Evolutionary conservation across 1,284 basidiomycete genomes (phyloP), one percentile per base, ranked within the genome.

Genomic region (Rhizopogon hawkerae): DNA sequence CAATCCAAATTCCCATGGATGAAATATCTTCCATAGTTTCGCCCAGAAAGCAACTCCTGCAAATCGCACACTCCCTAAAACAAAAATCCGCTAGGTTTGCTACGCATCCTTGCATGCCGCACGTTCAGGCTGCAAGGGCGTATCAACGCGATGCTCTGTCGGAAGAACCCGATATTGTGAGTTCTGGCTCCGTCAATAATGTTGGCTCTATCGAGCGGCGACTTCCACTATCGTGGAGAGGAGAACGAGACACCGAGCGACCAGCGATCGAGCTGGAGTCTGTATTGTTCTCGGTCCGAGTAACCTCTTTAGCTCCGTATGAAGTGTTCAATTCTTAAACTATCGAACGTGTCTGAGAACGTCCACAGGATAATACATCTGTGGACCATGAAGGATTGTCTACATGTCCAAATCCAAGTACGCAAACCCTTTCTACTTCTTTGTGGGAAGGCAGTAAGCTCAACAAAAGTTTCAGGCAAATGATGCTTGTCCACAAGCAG

Each of bases 51-150:
- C 52, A 16, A 10, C 47, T 54, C 23, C 34, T 51, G 3, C 47
- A 39, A 9, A 23, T 36, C 3, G 44, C 26, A 3, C 31, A 49
- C 9, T 38, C 47, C 9, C 24, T 54, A 35, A 35, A 45, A 34
- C 29, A 34, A 5, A 42, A 36, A 41, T 54, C 29, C 7, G 3
- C 24, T 0, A 41, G 34, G 16, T 54, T 50, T 5, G 8, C 41
- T 23, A 29, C 1, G 7, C 48, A 54, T 31, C 52, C 47, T 18
- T 54, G 52, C 21, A 36, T 54, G 7, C 18, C 48, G 9, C 59
- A 63, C 41, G 58, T 62, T 53, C 69, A 70, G 49, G 57, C 57
- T 41, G 59, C 53, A 35, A 64, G 52, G 49, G 68, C 68, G 52
- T 43, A 43, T 43, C 29, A 43, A 21, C 16, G 29, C 31, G 11